These are phyloP conservation scores for Protomyces gravidus DNA, from an alignment of 1,139 yeast species.

Conservation along the genomic window DNA sequence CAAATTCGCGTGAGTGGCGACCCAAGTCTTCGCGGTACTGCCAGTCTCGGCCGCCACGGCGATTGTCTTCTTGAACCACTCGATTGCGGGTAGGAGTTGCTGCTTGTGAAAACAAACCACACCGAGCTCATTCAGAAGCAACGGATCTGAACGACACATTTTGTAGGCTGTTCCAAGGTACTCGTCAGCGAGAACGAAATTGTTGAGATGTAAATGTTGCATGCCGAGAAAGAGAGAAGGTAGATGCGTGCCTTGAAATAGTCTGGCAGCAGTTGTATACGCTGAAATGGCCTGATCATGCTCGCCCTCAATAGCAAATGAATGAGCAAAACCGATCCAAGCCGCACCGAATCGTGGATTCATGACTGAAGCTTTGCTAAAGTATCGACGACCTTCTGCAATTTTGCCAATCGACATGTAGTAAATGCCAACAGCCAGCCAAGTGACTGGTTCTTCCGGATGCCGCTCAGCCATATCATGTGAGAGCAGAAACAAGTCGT, in stretches of 20 bases:
- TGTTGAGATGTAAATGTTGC: conserved; percentile 89
- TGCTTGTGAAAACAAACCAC: conserved; percentile 77
- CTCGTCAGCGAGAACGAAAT: conserved; percentile 77
- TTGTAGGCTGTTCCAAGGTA: conserved; percentile 71
- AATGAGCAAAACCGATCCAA: conserved; percentile 98
- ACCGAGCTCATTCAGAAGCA: conserved; percentile 84
- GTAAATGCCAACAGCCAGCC: conserved; percentile 91
- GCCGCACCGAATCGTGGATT: conserved; percentile 93
- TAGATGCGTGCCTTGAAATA: conserved; percentile 90
- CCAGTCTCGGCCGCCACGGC: conserved; percentile 64
- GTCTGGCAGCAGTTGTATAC: conserved; percentile 88
- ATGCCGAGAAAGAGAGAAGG: conserved; percentile 90
- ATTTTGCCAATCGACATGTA: conserved; percentile 71
- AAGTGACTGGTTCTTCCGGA: conserved; percentile 77
- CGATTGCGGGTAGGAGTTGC: conserved; percentile 65
- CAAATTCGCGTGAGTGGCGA: conserved; percentile 78
- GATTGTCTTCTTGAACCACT: conserved; percentile 66
- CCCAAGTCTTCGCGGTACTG: conserved; percentile 78
- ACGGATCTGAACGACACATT: conserved; percentile 79
- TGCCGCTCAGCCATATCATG: conserved; percentile 83
- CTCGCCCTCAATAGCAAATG: conserved; percentile 96
- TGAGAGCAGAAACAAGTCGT: conserved; percentile 72
- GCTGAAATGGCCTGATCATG: conserved; percentile 98
- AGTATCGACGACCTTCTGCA: conserved; percentile 78
- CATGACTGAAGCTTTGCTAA: conserved; percentile 81